phyloP scores from a whole-genome alignment of 495 filamentous ascomycete species.

The Bacidia gigantensis region DNA sequence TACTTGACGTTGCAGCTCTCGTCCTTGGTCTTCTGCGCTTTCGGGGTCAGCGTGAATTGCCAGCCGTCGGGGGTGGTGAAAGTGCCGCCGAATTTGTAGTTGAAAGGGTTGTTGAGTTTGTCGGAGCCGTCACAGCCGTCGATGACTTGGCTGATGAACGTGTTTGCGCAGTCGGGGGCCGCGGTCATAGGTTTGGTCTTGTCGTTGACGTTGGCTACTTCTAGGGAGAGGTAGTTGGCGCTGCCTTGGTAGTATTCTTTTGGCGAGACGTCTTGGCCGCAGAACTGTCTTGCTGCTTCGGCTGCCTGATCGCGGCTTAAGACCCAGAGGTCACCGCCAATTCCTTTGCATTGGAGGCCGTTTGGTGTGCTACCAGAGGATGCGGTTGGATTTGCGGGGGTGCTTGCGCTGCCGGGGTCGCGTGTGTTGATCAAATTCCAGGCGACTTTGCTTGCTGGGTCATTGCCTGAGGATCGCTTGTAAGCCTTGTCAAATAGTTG shows the following conservation, averaged over 20 bases:
- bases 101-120: constrained; percentile 1
- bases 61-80: constrained; percentile 2
- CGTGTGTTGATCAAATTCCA: neutral
- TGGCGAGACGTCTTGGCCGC: neutral
- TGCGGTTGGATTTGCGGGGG: neutral
- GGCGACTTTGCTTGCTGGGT: neutral
- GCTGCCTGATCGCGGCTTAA: neutral
- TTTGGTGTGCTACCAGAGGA: neutral
- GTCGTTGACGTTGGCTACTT: neutral
- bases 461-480: neutral
- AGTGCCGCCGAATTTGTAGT: constrained; percentile 7
- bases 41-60: neutral
- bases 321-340: constrained; percentile 3
- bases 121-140: constrained; percentile 2
- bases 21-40: neutral
- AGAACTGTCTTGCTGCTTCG: constrained; percentile 1
- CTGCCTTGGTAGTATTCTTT: neutral
- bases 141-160: neutral
- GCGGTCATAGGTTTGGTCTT: neutral
- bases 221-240: neutral
- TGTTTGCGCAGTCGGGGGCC: neutral
- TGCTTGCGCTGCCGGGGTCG: neutral
- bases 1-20: constrained; percentile 12
- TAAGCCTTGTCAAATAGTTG: neutral
- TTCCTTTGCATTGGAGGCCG: neutral